phyloP scores from a whole-genome alignment of 192 early-diverging fungal genomes.

The Coemansia sp. region DNA sequence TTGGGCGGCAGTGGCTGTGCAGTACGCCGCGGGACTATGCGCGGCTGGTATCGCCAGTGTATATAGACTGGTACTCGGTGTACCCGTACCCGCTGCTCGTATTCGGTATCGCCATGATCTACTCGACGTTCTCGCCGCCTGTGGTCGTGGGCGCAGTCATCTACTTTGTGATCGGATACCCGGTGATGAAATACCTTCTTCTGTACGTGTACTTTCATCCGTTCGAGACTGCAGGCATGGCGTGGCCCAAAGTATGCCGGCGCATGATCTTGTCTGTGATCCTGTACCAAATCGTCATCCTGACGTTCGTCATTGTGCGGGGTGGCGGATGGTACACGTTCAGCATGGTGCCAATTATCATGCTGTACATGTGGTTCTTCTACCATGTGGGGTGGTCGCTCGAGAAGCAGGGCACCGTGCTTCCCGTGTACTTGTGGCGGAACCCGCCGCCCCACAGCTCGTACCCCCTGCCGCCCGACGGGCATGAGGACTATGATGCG shows the following conservation, averaged over 20 bases:
- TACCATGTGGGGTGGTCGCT: constrained; percentile 45
- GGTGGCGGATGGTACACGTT: constrained; percentile 54
- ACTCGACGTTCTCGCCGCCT: constrained; percentile 75
- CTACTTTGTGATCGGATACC: constrained; percentile 68
- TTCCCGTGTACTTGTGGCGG: constrained; percentile 48
- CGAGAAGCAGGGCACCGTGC: constrained; percentile 40
- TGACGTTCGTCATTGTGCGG: constrained; percentile 59
- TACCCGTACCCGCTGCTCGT: constrained; percentile 74
- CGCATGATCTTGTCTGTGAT: constrained; percentile 67
- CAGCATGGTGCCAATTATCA: constrained; percentile 39
- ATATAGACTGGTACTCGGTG: constrained; percentile 69
- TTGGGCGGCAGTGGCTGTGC: constrained; percentile 63
- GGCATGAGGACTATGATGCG: background rate
- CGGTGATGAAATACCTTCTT: constrained; percentile 77
- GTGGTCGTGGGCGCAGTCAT: constrained; percentile 72
- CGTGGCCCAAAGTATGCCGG: constrained; percentile 75
- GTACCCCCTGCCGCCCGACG: constrained; percentile 38
- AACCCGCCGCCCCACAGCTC: constrained; percentile 51
- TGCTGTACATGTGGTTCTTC: constrained; percentile 46
- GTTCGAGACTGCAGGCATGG: constrained; percentile 70
- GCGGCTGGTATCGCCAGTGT: constrained; percentile 70
- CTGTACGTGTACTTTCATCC: constrained; percentile 80
- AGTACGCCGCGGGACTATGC: constrained; percentile 82
- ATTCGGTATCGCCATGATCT: constrained; percentile 74
- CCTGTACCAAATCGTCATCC: constrained; percentile 67